Percentiles rank a stretch among this genome's conserved stretches.
Conservation (phyloP, 371 early-diverging fungal genomes). For the Capillidium heterosporum region DNA sequence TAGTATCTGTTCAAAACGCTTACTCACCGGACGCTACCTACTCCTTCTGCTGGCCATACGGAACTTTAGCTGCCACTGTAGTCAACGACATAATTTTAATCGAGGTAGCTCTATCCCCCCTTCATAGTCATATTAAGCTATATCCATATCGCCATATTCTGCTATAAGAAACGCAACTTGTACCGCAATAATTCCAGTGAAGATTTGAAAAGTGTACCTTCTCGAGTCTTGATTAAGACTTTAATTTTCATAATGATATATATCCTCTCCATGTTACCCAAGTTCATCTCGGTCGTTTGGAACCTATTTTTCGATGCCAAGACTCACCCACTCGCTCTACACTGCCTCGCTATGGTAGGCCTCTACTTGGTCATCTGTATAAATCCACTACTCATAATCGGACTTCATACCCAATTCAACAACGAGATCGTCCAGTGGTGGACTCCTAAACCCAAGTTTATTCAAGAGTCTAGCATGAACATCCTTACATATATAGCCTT, state of each 20-base stretch:
- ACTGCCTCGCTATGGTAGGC: not conserved
- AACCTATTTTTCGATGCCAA: not conserved
- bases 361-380: not conserved
- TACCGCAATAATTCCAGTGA: not conserved
- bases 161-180: not conserved
- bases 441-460: too few relatives aligned
- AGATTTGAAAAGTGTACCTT: not conserved
- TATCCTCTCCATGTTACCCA: not conserved
- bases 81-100: not conserved
- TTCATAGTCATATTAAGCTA: not conserved
- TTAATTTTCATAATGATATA: not conserved
- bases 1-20: too few relatives aligned
- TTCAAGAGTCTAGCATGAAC: too few relatives aligned
- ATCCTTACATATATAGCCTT: too few relatives aligned
- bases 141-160: not conserved
- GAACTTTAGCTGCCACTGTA: not conserved
- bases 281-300: not conserved
- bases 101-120: not conserved
- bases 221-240: not conserved
- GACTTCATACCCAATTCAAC: not conserved
- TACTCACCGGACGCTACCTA: not conserved
- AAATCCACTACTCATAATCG: not conserved
- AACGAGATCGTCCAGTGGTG: too few relatives aligned
- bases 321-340: not conserved
- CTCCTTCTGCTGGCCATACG: slow-evolving; percentile 1